Conservation (phyloP, 2,329 filamentous ascomycete species). For the Ophiostoma australiae region DNA sequence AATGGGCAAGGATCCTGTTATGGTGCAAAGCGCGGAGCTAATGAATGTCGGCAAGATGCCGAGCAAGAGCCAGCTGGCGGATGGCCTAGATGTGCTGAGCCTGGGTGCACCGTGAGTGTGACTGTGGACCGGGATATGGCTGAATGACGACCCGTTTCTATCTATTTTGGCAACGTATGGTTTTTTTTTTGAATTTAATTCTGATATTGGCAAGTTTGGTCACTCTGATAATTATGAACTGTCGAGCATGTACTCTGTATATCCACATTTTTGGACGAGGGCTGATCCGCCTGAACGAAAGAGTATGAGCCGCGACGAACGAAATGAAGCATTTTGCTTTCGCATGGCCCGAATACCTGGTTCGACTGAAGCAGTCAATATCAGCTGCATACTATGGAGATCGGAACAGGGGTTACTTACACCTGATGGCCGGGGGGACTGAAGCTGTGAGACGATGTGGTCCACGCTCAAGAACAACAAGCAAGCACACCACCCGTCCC, state of each 20-base stretch:
- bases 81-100: slow-evolving; percentile 51
- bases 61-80: slow-evolving; percentile 66
- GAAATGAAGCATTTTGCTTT: background rate
- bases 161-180: background rate
- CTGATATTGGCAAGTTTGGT: background rate
- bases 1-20: slow-evolving; percentile 85
- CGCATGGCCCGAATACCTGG: background rate
- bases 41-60: slow-evolving; percentile 82
- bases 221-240: background rate
- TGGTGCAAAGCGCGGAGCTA: slow-evolving; percentile 76
- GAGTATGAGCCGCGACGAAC: background rate
- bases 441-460: too few species aligned
- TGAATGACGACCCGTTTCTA: background rate
- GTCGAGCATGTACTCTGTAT: too few species aligned
- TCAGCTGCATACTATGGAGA: background rate
- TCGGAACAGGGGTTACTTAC: background rate
- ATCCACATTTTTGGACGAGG: too few species aligned
- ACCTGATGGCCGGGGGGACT: too few species aligned
- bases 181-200: background rate
- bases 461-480: too few species aligned
- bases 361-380: background rate
- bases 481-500: too few species aligned
- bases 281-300: background rate
- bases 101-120: slow-evolving; percentile 35
- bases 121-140: background rate